Evolutionary conservation across 345 rosid genomes (phyloP), one percentile per base, ranked within the genome.

Genomic region (Trapa incisa): DNA sequence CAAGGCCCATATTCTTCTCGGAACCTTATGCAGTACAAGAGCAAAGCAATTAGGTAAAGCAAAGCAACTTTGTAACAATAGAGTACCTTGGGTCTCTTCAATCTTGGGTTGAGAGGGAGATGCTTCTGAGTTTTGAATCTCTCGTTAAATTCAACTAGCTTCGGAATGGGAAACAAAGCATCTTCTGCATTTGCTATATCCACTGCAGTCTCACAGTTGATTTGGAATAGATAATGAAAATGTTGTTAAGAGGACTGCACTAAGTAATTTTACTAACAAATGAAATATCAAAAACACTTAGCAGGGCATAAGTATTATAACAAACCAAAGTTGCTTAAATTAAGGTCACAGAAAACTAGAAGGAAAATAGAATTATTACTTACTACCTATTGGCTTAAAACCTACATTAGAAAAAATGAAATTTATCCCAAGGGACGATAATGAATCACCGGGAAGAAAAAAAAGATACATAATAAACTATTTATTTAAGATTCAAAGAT

Each of bases 101-200:
- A 67, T 42, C 67, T 73, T 81, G 74, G 53, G 64, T 70, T 78
- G 47, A 61, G 32, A 32, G 64, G 67, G 66, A 74, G 68, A 65
- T 65, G 67, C 73, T 61, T 68, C 65, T 77, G 71, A 57, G 68
- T 78, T 70, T 71, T 72, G 68, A 73, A 80, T 56, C 75, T 75
- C 65, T 79, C 82, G 32, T 47, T 70, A 70, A 78, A 60, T 77
- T 86, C 81, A 71, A 83, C 77, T 74, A 82, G 65, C 73, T 77
- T 82, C 64, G 93, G 81, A 53, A 87, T 74, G 61, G 96, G 96
- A 74, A 85, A 85, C 42, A 78, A 50, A 17, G 97, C 96, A 77
- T 86, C 96, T 80, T 94, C 95, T 39, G 92, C 93, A 80, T 87
- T 79, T 54, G 96, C 85, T 70, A 96, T 86, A 74, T 94, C 99